A percentile compares a stretch with the other conserved stretches of the same genome.
phyloP scores from a whole-genome alignment of 768 basidiomycete species.

The Suillus tomentosus region DNA sequence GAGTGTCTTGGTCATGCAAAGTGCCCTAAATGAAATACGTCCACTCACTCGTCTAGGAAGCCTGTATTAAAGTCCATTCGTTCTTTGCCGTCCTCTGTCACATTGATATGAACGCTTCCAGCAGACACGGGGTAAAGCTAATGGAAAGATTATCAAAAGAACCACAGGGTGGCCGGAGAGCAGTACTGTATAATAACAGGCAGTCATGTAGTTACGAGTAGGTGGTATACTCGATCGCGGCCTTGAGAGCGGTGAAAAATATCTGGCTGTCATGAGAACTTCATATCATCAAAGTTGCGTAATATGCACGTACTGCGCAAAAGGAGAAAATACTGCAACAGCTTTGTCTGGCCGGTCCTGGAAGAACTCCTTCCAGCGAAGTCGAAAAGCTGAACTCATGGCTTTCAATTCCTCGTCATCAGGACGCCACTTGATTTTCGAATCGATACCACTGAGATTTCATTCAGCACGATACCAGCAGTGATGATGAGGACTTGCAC shows the following conservation, averaged over 20 bases:
- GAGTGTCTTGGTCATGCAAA: background rate
- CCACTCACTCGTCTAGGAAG: constrained; percentile 45
- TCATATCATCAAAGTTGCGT: background rate
- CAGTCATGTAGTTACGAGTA: constrained; percentile 18
- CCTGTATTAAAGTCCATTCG: constrained; percentile 46
- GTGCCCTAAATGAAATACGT: background rate
- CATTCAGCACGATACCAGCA: background rate
- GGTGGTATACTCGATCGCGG: constrained; percentile 1
- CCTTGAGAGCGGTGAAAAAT: background rate
- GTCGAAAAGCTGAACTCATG: constrained; percentile 49
- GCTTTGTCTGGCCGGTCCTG: constrained; percentile 56
- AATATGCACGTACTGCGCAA: constrained; percentile 38
- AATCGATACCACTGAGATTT: constrained; percentile 48
- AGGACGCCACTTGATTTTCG: constrained; percentile 60
- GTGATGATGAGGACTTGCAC: background rate
- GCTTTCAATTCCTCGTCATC: constrained; percentile 47
- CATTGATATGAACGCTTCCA: constrained; percentile 50
- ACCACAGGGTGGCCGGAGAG: background rate
- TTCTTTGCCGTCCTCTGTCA: constrained; percentile 42
- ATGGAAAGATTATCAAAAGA: background rate
- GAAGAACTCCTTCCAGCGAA: constrained; percentile 54
- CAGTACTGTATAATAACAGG: constrained; percentile 34
- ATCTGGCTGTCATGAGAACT: background rate
- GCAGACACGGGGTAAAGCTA: constrained; percentile 46
- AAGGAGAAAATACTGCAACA: constrained; percentile 44